Percentiles rank a stretch among this genome's conserved stretches.
These are phyloP conservation scores for Solanum aculeatissimum DNA, from an alignment of 305 asterid genomes.

Conservation along the genomic window DNA sequence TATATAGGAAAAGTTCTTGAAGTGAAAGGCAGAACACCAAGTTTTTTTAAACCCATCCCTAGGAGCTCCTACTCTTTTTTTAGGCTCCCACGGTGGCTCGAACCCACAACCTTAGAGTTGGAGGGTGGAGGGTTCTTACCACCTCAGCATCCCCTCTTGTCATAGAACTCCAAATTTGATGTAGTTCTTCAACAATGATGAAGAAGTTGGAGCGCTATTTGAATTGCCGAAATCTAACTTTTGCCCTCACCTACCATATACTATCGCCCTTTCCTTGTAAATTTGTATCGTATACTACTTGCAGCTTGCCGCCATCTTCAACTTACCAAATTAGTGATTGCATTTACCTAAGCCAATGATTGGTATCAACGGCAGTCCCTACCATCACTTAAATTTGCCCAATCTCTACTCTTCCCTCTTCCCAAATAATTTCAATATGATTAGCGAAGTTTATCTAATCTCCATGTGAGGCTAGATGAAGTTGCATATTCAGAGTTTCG, in stretches of 20 bases:
- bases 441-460: neutral
- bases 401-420: neutral
- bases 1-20: neutral
- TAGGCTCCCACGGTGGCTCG: neutral
- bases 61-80: neutral
- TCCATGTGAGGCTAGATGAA: neutral
- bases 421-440: neutral
- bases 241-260: neutral
- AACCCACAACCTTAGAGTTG: neutral
- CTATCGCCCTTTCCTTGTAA: neutral
- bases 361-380: neutral
- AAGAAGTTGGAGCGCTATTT: neutral
- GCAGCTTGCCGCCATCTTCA: neutral
- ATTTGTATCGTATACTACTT: neutral
- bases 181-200: neutral
- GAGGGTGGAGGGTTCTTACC: neutral
- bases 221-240: neutral
- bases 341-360: neutral
- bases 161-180: neutral
- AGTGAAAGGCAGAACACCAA: neutral
- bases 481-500: neutral
- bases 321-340: neutral
- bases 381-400: neutral
- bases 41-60: neutral
- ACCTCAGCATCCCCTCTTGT: neutral